Evolutionary conservation across 768 basidiomycete genomes (phyloP), one percentile per base, ranked within the genome.

Genomic region (Auriculariales sp.): DNA sequence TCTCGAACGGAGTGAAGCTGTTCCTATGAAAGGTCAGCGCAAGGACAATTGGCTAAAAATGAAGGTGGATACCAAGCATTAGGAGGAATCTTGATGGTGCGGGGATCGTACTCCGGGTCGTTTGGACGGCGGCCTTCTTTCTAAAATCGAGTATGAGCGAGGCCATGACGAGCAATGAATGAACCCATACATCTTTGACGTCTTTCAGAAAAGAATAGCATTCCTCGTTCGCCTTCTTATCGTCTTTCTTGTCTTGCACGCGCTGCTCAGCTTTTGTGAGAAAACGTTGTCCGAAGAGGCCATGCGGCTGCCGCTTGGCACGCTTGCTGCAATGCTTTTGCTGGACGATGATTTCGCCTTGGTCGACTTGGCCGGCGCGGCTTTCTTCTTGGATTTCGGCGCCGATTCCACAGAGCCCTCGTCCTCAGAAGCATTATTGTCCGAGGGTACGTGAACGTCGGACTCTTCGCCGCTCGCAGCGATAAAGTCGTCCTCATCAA

Each of bases 1-100:
- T 91, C 67, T 99, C 95, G 60, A 99, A 99, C 0, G 93, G 91
- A 2, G 92, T 94, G 58, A 99, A 94, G 0, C 70, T 68, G 25
- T 70, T 68, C n/a, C n/a, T n/a, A n/a, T n/a, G n/a, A n/a, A n/a
- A n/a, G n/a, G n/a, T n/a, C n/a, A n/a, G n/a, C n/a, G n/a, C n/a
- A n/a, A n/a, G n/a, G n/a, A n/a, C n/a, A n/a, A n/a, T n/a, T n/a
- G n/a, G n/a, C n/a, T n/a, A n/a, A n/a, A n/a, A n/a, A n/a, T n/a
- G n/a, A n/a, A n/a, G n/a, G n/a, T n/a, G n/a, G n/a, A n/a, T n/a
- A n/a, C 90, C 92, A 94, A 0, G 80, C 78, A 35, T 68, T 73
- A 27, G 72, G 64, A 0, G 93, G 93, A 48, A 99, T 75, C 59
- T 73, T 77, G 28, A 98, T 63, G 0, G 95, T 95, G 46, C 93